A percentile compares a stretch with the other conserved stretches of the same genome.
Conservation (phyloP, 164 flowering plant genomes). For the Malania oleifera region DNA sequence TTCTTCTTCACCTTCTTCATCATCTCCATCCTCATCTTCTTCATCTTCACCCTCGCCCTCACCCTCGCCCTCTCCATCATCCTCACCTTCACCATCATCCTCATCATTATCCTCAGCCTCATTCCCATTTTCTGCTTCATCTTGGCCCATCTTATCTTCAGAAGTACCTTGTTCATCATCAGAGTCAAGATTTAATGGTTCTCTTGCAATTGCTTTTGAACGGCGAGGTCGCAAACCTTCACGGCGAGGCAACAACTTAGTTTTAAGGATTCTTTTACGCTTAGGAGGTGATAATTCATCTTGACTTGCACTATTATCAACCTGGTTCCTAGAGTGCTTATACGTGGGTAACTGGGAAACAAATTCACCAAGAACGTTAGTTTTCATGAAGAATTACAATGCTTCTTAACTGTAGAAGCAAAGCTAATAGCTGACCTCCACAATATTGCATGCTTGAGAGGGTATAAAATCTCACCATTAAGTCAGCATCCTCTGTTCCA, state of each 20-base stretch:
- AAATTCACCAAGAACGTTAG: slow-evolving; percentile 11
- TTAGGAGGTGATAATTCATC: slow-evolving; percentile 54
- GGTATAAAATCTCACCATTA: slow-evolving; percentile 66
- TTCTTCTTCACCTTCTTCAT: slow-evolving; percentile 75
- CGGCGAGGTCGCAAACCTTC: slow-evolving; percentile 91
- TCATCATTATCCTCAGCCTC: slow-evolving; percentile 52
- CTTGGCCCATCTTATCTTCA: slow-evolving; percentile 58
- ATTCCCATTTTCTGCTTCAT: slow-evolving; percentile 66
- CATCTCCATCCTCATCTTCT: slow-evolving; percentile 59
- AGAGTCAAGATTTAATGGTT: slow-evolving; percentile 38
- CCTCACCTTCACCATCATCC: slow-evolving; percentile 26
- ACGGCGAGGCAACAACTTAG: slow-evolving; percentile 62
- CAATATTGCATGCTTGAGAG: slow-evolving; percentile 11
- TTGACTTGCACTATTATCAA: slow-evolving; percentile 43
- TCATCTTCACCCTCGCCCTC: slow-evolving; percentile 50
- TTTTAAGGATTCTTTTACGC: slow-evolving; percentile 37
- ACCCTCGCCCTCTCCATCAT: slow-evolving; percentile 32
- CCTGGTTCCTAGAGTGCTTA: slow-evolving; percentile 44
- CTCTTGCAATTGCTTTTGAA: slow-evolving; percentile 35
- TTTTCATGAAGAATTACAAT: slow-evolving; percentile 4
- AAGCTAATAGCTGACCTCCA: slow-evolving; percentile 17
- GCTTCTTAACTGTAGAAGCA: not conserved
- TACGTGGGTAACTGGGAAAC: slow-evolving; percentile 53
- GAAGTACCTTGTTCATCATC: slow-evolving; percentile 74
- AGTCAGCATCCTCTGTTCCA: slow-evolving; percentile 72